A percentile compares a stretch with the other conserved stretches of the same genome.
Evolutionary conservation across 768 basidiomycete species (phyloP).

Genomic region (Trametes elegans): DNA sequence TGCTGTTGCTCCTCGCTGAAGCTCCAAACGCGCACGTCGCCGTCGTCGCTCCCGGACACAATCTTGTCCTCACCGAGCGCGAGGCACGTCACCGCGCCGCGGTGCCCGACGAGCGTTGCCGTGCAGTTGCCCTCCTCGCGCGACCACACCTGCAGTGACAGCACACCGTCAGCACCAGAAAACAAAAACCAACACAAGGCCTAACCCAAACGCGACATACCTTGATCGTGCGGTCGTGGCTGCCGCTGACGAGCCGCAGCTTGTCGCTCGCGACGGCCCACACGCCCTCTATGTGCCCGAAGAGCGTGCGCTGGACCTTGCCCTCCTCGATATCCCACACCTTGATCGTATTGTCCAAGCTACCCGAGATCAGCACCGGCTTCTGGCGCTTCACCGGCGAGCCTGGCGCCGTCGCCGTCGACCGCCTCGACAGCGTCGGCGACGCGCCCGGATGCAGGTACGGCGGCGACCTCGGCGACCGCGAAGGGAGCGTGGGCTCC

Average conservation of each 20-base stretch:
- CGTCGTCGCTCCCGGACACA: slow-evolving; percentile 94
- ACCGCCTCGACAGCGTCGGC: slow-evolving; percentile 8
- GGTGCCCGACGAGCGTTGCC: slow-evolving; percentile 89
- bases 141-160: slow-evolving; percentile 85
- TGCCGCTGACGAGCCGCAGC: slow-evolving; percentile 86
- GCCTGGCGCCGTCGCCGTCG: slow-evolving; percentile 1
- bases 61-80: slow-evolving; percentile 93
- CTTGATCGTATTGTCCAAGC: slow-evolving; percentile 93
- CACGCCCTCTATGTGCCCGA: slow-evolving; percentile 98
- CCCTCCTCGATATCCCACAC: slow-evolving; percentile 93
- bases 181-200: neutral
- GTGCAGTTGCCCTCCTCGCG: slow-evolving; percentile 85
- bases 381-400: slow-evolving; percentile 34
- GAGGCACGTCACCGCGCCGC: slow-evolving; percentile 90
- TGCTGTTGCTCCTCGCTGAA: slow-evolving; percentile 26
- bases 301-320: slow-evolving; percentile 75
- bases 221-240: slow-evolving; percentile 97
- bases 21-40: slow-evolving; percentile 80
- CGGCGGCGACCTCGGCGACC: neutral
- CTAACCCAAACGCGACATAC: no score
- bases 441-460: neutral
- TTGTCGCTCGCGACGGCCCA: slow-evolving; percentile 96
- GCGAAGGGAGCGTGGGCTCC: neutral
- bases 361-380: slow-evolving; percentile 83
- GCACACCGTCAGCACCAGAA: neutral